Evolutionary conservation across 805 yeast genomes (phyloP), one percentile per base, ranked within the genome.

Genomic region (Lipomyces yamadae): DNA sequence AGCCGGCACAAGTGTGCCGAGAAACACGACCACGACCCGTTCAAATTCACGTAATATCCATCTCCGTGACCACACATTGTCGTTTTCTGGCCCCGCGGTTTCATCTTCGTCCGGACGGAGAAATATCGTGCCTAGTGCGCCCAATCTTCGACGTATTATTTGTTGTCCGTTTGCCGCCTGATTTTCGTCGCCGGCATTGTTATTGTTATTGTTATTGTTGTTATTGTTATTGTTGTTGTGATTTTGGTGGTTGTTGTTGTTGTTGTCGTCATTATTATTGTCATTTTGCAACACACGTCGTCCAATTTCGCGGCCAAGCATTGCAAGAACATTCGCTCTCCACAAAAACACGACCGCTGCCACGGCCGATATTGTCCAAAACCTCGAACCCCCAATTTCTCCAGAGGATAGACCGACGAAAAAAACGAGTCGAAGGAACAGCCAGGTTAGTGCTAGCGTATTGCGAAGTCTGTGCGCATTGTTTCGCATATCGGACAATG

Each of bases 1-100:
- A 2, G 67, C 60, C 45, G 73, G 73, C n/a, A 70, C 52, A 24
- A 70, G 54, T 50, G 69, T 70, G 30, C 66, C 71, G 32, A 70
- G 35, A 37, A 70, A 70, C 35, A 70, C 61, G 5, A 70, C 55
- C 24, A 70, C 58, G n/a, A 39, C 65, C 6, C 69, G 50, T 58
- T 70, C 63, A 15, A 58, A 8, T 35, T 68, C 69, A 8, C 15
- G 34, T 11, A 58, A 52, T 11, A 37, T 18, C 18, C 70, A 60
- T 33, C 54, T 18, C 18, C 70, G 60, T 57, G 37, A 4, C 42
- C 58, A 34, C 50, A 61, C 42, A 24, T 29, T 24, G 48, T 34
- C 42, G 61, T 56, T 32, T 18, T 33, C 30, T 6, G 35, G 18
- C 18, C 13, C 48, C 33, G 15, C 24, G 8, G 33, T 29, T 18